A percentile compares a stretch with the other conserved stretches of the same genome.
These are phyloP conservation scores for Trichosanthes cucumerina DNA, from an alignment of 306 rosid genomes.

Conservation along the genomic window DNA sequence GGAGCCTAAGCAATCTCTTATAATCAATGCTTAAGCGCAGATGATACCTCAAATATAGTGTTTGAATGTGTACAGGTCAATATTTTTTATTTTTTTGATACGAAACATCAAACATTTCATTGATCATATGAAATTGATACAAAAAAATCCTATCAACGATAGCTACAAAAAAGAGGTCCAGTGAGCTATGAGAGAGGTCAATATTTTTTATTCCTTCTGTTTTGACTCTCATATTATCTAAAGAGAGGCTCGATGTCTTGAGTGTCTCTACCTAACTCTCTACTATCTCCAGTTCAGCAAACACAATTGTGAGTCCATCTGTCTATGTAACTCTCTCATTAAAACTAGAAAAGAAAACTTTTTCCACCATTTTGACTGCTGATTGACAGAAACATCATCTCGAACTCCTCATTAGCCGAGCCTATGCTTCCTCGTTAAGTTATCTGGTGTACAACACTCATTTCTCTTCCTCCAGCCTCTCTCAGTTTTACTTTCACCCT, in stretches of 20 bases:
- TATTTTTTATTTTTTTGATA: background rate
- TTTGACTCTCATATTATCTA: background rate
- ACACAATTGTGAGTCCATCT: background rate
- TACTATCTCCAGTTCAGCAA: background rate
- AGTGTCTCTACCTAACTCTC: background rate
- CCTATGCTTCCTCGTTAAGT: background rate
- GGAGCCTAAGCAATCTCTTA: background rate
- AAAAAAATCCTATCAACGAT: too few relatives aligned
- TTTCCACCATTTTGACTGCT: background rate
- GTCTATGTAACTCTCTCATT: background rate
- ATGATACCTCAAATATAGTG: background rate
- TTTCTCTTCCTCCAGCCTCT: constrained; percentile 2
- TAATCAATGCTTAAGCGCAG: background rate
- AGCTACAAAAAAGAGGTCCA: too few relatives aligned
- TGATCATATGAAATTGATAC: too few relatives aligned
- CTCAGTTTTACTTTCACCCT: background rate
- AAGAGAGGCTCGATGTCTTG: background rate
- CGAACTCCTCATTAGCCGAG: background rate
- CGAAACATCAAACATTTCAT: too few relatives aligned
- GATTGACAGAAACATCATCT: background rate
- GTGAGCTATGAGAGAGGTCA: too few relatives aligned
- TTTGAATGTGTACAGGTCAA: background rate
- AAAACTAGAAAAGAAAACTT: background rate
- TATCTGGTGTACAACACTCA: background rate
- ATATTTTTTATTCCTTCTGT: background rate